Percentiles rank a stretch among this genome's conserved stretches.
Evolutionary conservation across 106 monocot species (phyloP).

Genomic region (Phalaenopsis aphrodite): DNA sequence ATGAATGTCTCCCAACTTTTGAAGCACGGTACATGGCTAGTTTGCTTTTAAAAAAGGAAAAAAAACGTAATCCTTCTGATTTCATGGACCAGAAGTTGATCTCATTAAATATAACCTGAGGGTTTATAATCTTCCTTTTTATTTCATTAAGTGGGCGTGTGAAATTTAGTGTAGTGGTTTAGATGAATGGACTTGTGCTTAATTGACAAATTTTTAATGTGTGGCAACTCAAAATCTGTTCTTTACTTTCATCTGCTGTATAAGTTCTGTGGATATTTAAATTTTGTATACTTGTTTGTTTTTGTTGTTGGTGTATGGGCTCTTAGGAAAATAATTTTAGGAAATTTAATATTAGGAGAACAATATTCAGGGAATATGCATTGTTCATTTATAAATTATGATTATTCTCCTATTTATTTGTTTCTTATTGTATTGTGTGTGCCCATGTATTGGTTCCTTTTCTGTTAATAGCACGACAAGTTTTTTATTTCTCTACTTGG

Average conservation of each 20-base stretch:
- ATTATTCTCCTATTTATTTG: no score
- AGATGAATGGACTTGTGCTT: background rate
- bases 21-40: background rate
- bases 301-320: no score
- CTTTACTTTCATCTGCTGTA: background rate
- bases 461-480: no score
- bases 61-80: background rate
- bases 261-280: slow-evolving; percentile 1
- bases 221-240: background rate
- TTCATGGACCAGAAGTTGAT: background rate
- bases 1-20: background rate
- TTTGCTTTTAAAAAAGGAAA: background rate
- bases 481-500: no score
- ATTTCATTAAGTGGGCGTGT: background rate
- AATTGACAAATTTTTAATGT: background rate
- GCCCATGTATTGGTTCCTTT: no score
- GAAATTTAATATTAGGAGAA: no score
- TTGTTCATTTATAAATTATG: no score
- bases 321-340: no score
- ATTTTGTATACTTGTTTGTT: background rate
- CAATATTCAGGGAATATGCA: no score
- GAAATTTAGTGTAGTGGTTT: background rate
- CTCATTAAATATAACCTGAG: background rate
- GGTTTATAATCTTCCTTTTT: background rate
- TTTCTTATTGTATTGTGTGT: no score